Evolutionary conservation across 2,329 filamentous ascomycete species (phyloP).

Genomic region (Mycosphaerella arachidis): DNA sequence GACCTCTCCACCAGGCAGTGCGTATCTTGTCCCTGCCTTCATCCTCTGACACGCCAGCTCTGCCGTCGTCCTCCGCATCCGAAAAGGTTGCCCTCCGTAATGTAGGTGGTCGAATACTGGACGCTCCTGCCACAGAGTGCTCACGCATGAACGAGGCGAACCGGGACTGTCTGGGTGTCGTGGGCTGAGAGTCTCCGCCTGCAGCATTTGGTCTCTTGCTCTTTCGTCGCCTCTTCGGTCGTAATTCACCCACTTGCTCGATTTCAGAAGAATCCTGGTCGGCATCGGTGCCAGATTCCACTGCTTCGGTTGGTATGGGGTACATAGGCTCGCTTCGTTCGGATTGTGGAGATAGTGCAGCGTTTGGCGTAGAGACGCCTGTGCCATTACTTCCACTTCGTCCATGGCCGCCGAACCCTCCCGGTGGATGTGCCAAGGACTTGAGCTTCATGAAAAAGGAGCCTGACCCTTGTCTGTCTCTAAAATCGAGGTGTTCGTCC

Average conservation of each 20-base stretch:
- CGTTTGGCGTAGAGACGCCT: constrained; percentile 23
- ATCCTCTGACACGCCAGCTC: constrained; percentile 48
- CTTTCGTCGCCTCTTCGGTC: constrained; percentile 61
- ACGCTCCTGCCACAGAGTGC: constrained; percentile 40
- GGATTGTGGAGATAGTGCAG: constrained; percentile 29
- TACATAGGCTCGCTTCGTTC: constrained; percentile 32
- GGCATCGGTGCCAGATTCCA: constrained; percentile 69
- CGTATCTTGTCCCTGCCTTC: constrained; percentile 48
- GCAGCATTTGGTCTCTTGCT: constrained; percentile 55
- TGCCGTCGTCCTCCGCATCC: constrained; percentile 29
- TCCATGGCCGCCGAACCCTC: constrained; percentile 1
- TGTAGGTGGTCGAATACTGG: constrained; percentile 56
- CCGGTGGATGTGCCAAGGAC: constrained; percentile 23
- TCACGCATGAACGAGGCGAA: constrained; percentile 46
- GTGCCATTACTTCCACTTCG: constrained; percentile 10
- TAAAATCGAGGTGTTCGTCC: constrained; percentile 9
- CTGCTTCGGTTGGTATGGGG: constrained; percentile 22
- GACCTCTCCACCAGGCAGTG: constrained; percentile 43
- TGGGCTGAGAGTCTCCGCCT: constrained; percentile 61
- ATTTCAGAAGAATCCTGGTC: constrained; percentile 66
- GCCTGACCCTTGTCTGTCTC: constrained; percentile 21
- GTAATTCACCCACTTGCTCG: constrained; percentile 38
- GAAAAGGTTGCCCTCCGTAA: constrained; percentile 49
- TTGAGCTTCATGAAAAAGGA: constrained; percentile 31
- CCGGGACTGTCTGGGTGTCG: constrained; percentile 56